Conservation (phyloP, 305 asterid genomes). For the Solanum hybrid region DNA sequence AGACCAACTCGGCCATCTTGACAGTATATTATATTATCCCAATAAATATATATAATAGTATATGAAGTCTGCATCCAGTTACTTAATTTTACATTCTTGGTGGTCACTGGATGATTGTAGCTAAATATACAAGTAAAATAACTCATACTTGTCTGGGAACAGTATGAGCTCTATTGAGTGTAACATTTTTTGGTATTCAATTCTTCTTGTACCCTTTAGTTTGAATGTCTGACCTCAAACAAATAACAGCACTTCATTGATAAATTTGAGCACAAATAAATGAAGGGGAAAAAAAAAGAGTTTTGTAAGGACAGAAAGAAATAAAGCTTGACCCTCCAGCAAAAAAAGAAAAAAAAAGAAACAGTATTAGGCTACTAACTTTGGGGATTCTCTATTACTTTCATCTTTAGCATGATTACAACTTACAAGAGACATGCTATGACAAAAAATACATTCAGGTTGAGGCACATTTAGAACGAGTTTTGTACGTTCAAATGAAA, state of each 20-base stretch:
- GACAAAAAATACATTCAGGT: neutral
- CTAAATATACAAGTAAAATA: neutral
- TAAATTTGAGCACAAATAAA: neutral
- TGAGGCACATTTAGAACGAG: neutral
- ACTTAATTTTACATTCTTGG: neutral
- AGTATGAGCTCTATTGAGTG: neutral
- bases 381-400: neutral
- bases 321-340: neutral
- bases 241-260: neutral
- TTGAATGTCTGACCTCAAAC: neutral
- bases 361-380: neutral
- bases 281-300: neutral
- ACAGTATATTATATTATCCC: neutral
- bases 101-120: neutral
- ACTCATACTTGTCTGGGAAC: neutral
- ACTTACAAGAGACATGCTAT: neutral
- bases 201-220: neutral
- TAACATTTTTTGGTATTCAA: neutral
- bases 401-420: neutral
- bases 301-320: no score
- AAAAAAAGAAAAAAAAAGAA: no score
- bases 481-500: neutral
- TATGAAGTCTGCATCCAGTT: neutral
- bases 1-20: constrained; percentile 16
- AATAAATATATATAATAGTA: no score